These are phyloP conservation scores for Hortiboletus campestris DNA, from an alignment of 768 basidiomycete species.

Conservation along the genomic window DNA sequence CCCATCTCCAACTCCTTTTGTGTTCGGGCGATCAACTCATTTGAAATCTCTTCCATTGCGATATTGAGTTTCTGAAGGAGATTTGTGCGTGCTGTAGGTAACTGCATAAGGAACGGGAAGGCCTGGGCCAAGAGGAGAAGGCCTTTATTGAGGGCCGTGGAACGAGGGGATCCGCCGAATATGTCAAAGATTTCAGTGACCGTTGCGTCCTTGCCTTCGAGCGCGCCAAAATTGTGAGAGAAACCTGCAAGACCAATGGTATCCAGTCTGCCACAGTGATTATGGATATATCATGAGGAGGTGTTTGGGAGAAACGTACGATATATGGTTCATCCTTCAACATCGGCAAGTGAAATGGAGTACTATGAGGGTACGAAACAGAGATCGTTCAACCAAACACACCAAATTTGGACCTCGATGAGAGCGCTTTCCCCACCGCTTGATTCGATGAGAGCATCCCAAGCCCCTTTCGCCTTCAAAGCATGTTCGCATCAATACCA, in stretches of 20 bases:
- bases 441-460: slow-evolving; percentile 28
- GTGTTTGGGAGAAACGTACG: slow-evolving; percentile 18
- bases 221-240: slow-evolving; percentile 52
- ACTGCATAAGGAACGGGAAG: slow-evolving; percentile 35
- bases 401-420: slow-evolving; percentile 39
- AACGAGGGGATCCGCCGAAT: slow-evolving; percentile 21
- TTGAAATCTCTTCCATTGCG: slow-evolving; percentile 40
- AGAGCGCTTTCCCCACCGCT: slow-evolving; percentile 14
- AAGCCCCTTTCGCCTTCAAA: slow-evolving; percentile 29
- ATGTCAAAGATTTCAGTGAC: slow-evolving; percentile 42
- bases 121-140: slow-evolving; percentile 37
- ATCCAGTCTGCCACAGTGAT: slow-evolving; percentile 42
- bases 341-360: not conserved
- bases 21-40: slow-evolving; percentile 37
- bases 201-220: slow-evolving; percentile 45
- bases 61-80: slow-evolving; percentile 31
- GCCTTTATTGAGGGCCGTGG: slow-evolving; percentile 25
- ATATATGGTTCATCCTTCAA: slow-evolving; percentile 35
- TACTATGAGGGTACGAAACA: not conserved
- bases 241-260: slow-evolving; percentile 59
- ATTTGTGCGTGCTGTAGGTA: slow-evolving; percentile 37
- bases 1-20: slow-evolving; percentile 30
- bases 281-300: not conserved
- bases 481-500: not conserved
- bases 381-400: not conserved